Percentiles rank a stretch among this genome's conserved stretches.
Evolutionary conservation across 352 stramenopile species (phyloP).

Genomic region (Pythium utonaiense): DNA sequence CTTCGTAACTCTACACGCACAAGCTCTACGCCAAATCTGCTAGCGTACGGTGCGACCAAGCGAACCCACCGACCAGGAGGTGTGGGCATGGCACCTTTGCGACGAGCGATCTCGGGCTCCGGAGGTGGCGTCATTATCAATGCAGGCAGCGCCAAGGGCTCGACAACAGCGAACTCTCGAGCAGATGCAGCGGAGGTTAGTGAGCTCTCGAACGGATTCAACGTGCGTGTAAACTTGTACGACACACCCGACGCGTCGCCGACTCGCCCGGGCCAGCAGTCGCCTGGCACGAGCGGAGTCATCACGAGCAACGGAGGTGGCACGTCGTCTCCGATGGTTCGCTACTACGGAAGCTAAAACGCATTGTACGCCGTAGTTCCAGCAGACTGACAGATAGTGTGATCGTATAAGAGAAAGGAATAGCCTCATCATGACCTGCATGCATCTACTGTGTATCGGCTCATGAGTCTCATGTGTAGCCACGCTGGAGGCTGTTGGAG

Average conservation of each 20-base stretch:
- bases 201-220: conserved; percentile 6
- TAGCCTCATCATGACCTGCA: neutral
- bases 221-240: conserved; percentile 10
- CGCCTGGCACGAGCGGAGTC: neutral
- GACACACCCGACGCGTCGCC: neutral
- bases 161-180: neutral
- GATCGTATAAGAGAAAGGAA: neutral
- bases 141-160: conserved; percentile 9
- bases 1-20: conserved; percentile 4
- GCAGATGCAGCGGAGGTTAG: neutral
- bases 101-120: conserved; percentile 6
- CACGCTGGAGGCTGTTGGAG: too few relatives aligned
- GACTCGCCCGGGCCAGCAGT: neutral
- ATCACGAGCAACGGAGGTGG: neutral
- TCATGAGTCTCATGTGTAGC: too few relatives aligned
- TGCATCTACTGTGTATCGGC: too few relatives aligned
- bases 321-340: conserved; percentile 16
- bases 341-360: conserved; percentile 21
- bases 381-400: neutral
- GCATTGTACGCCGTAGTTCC: neutral
- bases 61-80: conserved; percentile 21
- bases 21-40: conserved; percentile 20
- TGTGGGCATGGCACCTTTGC: conserved; percentile 19
- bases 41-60: conserved; percentile 23
- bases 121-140: conserved; percentile 15